These are phyloP conservation scores for Calocera cornea DNA, from an alignment of 768 basidiomycete genomes.

Conservation along the genomic window DNA sequence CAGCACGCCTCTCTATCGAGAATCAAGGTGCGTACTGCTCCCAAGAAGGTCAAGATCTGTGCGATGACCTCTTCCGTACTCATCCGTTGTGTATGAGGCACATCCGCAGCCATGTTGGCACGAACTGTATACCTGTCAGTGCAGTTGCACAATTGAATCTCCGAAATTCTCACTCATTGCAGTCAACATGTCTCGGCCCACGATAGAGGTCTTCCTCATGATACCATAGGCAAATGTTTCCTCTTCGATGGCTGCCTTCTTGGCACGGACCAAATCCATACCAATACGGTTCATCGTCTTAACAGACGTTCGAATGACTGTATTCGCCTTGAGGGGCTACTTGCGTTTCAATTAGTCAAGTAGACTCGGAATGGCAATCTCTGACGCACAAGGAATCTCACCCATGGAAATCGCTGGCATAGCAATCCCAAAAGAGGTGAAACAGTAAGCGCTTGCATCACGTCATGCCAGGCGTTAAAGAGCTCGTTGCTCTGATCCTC, in stretches of 20 bases:
- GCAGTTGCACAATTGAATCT: background rate
- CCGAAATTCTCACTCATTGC: background rate
- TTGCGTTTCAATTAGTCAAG: background rate
- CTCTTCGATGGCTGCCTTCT: slow-evolving; percentile 33
- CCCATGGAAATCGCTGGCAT: background rate
- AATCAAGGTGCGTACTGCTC: background rate
- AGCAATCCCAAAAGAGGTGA: background rate
- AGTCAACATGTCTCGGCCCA: background rate
- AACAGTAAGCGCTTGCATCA: background rate
- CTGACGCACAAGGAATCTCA: background rate
- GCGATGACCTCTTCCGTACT: slow-evolving; percentile 38
- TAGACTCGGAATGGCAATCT: background rate
- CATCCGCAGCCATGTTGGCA: slow-evolving; percentile 35
- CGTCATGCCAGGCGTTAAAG: background rate
- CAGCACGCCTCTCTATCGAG: background rate
- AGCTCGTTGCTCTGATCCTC: background rate
- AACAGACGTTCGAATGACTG: background rate
- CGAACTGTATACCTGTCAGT: slow-evolving; percentile 27
- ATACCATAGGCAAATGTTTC: background rate
- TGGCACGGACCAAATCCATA: background rate
- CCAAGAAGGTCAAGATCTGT: slow-evolving; percentile 29
- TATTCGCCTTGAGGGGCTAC: background rate
- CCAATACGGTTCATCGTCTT: background rate
- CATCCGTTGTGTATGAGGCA: slow-evolving; percentile 32
- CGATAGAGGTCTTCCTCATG: background rate